Conservation (phyloP, 495 filamentous ascomycete species). For the Symbiotaphrina buchneri region DNA sequence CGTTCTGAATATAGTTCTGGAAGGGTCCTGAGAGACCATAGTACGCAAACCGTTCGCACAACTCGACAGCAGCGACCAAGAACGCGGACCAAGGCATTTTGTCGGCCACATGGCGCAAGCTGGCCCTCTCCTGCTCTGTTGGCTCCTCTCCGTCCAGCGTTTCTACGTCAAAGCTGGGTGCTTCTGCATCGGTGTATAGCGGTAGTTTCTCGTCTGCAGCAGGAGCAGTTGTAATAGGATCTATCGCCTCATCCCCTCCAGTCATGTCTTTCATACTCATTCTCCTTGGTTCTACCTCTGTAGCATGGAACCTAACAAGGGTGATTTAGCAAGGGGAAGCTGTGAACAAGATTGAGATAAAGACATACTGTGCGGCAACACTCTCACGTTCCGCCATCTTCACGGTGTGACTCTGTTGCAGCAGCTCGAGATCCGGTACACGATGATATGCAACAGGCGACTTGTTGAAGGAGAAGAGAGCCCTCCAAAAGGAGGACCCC, state of each 20-base stretch:
- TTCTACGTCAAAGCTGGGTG: background rate
- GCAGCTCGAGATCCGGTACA: too few relatives aligned
- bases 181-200: background rate
- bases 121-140: constrained; percentile 25
- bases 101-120: constrained; percentile 28
- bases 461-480: too few relatives aligned
- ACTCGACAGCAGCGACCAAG: constrained; percentile 36
- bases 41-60: constrained; percentile 48
- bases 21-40: constrained; percentile 31
- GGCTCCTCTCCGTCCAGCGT: constrained; percentile 27
- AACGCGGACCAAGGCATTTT: constrained; percentile 31
- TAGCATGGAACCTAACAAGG: constrained; percentile 3
- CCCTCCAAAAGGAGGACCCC: too few relatives aligned
- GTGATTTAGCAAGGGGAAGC: too few relatives aligned
- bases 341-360: too few relatives aligned
- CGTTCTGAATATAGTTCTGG: constrained; percentile 34
- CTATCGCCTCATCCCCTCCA: constrained; percentile 6
- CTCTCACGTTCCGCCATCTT: background rate
- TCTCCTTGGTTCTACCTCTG: constrained; percentile 5
- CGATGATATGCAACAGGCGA: too few relatives aligned
- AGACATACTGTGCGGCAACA: background rate
- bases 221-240: constrained; percentile 1
- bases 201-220: background rate
- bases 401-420: too few relatives aligned
- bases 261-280: constrained; percentile 4